phyloP scores from a whole-genome alignment of 2,329 filamentous ascomycete genomes.

The Zymoseptoria passerinii region DNA sequence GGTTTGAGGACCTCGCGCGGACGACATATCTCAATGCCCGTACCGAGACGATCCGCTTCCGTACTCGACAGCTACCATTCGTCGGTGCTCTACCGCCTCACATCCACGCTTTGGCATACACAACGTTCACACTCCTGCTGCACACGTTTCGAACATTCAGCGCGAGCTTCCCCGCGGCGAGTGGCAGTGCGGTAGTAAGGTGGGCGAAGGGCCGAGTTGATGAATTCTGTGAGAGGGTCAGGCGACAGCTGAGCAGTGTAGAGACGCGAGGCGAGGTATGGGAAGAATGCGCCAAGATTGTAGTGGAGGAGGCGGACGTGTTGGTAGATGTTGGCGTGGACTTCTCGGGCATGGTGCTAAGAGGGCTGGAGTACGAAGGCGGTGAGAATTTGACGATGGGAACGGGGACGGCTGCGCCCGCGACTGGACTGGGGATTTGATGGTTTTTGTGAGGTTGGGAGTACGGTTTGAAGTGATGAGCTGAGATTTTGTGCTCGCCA shows the following conservation, averaged over 20 bases:
- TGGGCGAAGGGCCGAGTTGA: constrained; percentile 98
- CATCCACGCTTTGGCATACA: constrained; percentile 89
- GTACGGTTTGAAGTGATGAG: neutral
- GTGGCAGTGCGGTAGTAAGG: constrained; percentile 88
- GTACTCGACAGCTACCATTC: constrained; percentile 86
- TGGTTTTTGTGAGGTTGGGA: neutral
- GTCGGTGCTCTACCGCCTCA: constrained; percentile 78
- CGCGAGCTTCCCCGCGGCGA: constrained; percentile 62
- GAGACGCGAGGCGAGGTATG: constrained; percentile 68
- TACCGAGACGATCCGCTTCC: constrained; percentile 67
- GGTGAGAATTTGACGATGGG: neutral
- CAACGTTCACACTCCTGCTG: constrained; percentile 88
- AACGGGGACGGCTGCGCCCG: neutral
- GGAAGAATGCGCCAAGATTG: constrained; percentile 73
- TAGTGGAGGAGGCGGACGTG: constrained; percentile 70
- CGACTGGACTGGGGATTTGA: neutral
- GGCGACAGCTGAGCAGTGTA: constrained; percentile 77
- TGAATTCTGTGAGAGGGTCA: constrained; percentile 75
- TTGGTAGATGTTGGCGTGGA: constrained; percentile 81
- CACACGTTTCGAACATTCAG: constrained; percentile 61
- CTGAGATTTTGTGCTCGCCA: neutral
- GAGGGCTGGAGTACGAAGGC: constrained; percentile 31
- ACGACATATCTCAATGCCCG: constrained; percentile 79
- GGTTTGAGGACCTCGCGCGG: constrained; percentile 81
- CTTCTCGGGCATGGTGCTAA: constrained; percentile 73